Evolutionary conservation across 441 rosid species (phyloP), one percentile per base, ranked within the genome.

Genomic region (Aquilaria agallochum): DNA sequence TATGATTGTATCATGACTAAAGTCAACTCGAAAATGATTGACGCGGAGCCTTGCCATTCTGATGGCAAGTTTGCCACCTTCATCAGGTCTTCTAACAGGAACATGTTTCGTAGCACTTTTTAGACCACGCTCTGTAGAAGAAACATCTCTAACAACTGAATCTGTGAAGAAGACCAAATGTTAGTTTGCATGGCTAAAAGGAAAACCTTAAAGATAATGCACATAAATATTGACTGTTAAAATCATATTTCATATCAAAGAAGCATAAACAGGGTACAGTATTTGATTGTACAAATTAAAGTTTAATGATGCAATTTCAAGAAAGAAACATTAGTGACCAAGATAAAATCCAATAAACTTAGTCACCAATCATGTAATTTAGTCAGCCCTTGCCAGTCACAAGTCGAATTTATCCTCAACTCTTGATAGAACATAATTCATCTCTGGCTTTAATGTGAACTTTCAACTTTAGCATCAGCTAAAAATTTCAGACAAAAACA

Each of bases 1-100:
- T 56, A 94, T 83, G 58, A 71, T 79, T 42, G 70, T 76, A 14
- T 82, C 73, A 5, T 84, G 78, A 71, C 73, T 71, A 67, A 90
- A 90, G 32, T 47, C 58, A 3, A 89, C 85, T 0, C 60, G 77
- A 53, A 88, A 90, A 65, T 94, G 96, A 53, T 90, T 94, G 36
- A 85, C 96, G 5, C 15, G 73, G 49, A 89, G 93, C 55, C 15
- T 72, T 5, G 74, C 77, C 27, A 44, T 67, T 9, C 72, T 73
- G 42, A 82, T 59, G 52, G 78, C 59, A 27, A 63, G 68, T 31
- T 12, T 55, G 63, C 98, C 97, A 15, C 96, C 89, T 57, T 51
- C 70, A 66, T 88, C 95, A 0, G 95, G 98, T 7, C 95, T 82
- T 60, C 48, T 76, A 20, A 83, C 73, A 0, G 96, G 90, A 30